Base-by-base conservation (phyloP, 2,329 filamentous ascomycete genomes). In the Penicillium palitans region DNA sequence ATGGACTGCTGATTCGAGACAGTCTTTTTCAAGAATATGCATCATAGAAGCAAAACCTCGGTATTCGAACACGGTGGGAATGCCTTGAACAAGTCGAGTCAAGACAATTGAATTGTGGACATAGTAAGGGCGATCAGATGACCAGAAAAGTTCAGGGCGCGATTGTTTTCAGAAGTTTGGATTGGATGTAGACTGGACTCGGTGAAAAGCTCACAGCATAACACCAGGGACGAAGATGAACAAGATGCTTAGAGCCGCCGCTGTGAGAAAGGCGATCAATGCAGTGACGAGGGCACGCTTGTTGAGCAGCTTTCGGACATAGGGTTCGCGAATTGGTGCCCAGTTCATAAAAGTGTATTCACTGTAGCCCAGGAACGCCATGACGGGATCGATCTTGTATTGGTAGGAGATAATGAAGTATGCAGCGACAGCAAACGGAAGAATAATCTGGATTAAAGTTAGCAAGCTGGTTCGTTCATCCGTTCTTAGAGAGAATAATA, bases 301-400 rank as follows among this genome's bases (percentile, higher is more conserved):
- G 65, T 86, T 87, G 56, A 99, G 83, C 21, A 98, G 86, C 70
- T 87, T 90, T 64, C 91, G 89, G 55, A 99, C 90, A 72, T 95
- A 99, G 0, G 92, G 90, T 76, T 99, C 95, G 55, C 90, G 87
- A 63, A 98, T 91, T 41, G 86, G 85, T 25, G 90, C 89, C 80
- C 96, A 97, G 75, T 88, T 90, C 82, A 97, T 93, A 51, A 96
- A 92, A 0, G 93, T 97, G 78, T 98, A 97, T 79, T 99, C 96
- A 79, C 93, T 97, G 74, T 88, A 89, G 37, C 93, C 93, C n/a
- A 90, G 75, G 21, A 98, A 83, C 5, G 92, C 95, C 74, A 98
- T 86, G 62, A 96, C 81, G 0, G 96, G 93, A 70, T 99, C 95
- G 52, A 99, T 86, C 64, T 91, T 92, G 78, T 98, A 99, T 75